Conservation (phyloP, 805 yeast genomes). For the Ogataea saltuana region DNA sequence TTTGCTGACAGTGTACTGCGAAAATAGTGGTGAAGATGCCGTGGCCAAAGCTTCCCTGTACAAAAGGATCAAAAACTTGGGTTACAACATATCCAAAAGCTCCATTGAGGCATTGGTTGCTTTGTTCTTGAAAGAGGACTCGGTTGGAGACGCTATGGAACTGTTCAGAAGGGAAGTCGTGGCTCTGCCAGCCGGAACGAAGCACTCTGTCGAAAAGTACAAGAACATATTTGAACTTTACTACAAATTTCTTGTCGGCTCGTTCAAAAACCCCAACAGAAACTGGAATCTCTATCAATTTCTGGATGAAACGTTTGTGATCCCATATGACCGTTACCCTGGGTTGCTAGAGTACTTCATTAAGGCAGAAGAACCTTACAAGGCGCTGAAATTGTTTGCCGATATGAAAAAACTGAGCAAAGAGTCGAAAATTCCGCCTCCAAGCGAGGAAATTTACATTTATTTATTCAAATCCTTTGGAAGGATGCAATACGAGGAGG, state of each 20-base stretch:
- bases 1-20: conserved; percentile 26
- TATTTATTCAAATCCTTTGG: conserved; percentile 65
- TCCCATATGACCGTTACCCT: conserved; percentile 60
- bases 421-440: conserved; percentile 52
- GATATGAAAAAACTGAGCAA: conserved; percentile 57
- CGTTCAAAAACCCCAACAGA: conserved; percentile 42
- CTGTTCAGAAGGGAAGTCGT: conserved; percentile 44
- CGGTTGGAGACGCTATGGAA: conserved; percentile 42
- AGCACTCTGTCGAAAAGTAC: conserved; percentile 22
- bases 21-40: conserved; percentile 20
- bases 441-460: conserved; percentile 56
- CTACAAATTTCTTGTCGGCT: conserved; percentile 43
- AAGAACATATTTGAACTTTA: conserved; percentile 35
- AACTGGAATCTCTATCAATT: conserved; percentile 63
- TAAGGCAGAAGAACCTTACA: conserved; percentile 53
- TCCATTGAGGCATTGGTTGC: conserved; percentile 41
- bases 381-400: conserved; percentile 62
- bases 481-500: conserved; percentile 56
- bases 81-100: conserved; percentile 38
- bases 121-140: conserved; percentile 37
- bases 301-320: conserved; percentile 52
- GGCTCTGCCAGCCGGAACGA: conserved; percentile 13
- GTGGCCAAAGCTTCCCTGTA: conserved; percentile 35
- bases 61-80: conserved; percentile 43
- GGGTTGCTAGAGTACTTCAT: conserved; percentile 62